These are phyloP conservation scores for Waitea zeae DNA, from an alignment of 1,284 basidiomycete genomes.

Conservation along the genomic window DNA sequence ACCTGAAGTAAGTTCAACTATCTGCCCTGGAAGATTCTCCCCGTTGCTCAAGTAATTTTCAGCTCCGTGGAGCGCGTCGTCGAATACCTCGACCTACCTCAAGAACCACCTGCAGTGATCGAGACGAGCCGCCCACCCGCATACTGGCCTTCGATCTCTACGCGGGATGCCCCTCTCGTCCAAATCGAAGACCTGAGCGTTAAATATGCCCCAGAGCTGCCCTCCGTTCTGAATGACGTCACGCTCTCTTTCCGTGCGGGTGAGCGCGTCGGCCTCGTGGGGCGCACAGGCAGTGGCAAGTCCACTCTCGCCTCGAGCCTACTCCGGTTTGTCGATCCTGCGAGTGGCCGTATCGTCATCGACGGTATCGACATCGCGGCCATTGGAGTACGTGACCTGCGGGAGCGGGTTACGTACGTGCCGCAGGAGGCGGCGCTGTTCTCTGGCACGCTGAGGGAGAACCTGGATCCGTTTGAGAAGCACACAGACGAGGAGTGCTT, in stretches of 20 bases:
- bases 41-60: too few relatives aligned
- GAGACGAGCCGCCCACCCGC: conserved; percentile 8
- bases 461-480: conserved; percentile 79
- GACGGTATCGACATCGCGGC: conserved; percentile 82
- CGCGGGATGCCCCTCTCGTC: conserved; percentile 24
- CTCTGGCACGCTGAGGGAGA: conserved; percentile 73
- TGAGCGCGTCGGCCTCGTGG: conserved; percentile 77
- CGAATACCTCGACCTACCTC: background rate
- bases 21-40: too few relatives aligned
- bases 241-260: conserved; percentile 48
- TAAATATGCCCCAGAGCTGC: conserved; percentile 69
- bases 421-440: conserved; percentile 61
- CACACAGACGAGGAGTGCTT: conserved; percentile 66
- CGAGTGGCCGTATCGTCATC: conserved; percentile 60
- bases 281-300: conserved; percentile 87
- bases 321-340: conserved; percentile 78
- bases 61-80: conserved; percentile 78
- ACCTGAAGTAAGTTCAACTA: conserved; percentile 43
- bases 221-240: conserved; percentile 63
- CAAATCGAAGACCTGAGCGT: conserved; percentile 58
- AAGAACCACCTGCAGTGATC: conserved; percentile 8
- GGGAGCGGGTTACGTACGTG: conserved; percentile 49
- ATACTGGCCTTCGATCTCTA: conserved; percentile 21
- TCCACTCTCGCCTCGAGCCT: conserved; percentile 77
- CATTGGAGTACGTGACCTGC: conserved; percentile 75